These are phyloP conservation scores for Dendrobium officinale DNA, from an alignment of 106 monocot genomes.

Conservation along the genomic window DNA sequence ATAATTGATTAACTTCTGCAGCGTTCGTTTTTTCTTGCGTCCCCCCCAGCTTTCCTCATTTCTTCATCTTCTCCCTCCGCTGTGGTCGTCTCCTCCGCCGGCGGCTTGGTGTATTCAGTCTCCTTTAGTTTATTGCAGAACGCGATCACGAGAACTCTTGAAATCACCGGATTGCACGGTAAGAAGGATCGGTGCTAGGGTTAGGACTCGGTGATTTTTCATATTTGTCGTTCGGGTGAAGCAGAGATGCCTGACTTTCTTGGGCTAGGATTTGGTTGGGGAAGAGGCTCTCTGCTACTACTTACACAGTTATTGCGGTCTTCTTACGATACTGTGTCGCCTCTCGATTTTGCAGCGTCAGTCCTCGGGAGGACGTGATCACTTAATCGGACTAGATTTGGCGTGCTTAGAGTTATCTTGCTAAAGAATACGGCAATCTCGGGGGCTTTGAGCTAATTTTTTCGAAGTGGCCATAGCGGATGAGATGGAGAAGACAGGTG, in stretches of 20 bases:
- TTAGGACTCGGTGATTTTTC: neutral
- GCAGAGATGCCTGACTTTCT: neutral
- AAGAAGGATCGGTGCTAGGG: neutral
- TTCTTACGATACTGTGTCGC: neutral
- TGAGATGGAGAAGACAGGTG: constrained; percentile 8
- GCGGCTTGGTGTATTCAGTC: neutral
- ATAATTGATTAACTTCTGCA: neutral
- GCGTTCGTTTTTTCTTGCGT: neutral
- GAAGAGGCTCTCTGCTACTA: neutral
- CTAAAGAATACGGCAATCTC: neutral
- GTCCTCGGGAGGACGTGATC: neutral
- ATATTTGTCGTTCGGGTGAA: neutral
- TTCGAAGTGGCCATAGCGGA: neutral
- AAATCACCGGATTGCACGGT: neutral
- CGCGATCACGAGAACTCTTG: neutral
- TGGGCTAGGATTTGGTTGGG: neutral
- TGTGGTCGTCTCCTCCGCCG: neutral
- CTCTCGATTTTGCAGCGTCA: neutral
- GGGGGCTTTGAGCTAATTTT: neutral
- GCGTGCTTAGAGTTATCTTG: neutral
- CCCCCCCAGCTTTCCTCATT: neutral
- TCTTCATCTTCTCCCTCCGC: neutral
- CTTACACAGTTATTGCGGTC: neutral
- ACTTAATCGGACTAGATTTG: neutral
- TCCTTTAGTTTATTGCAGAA: neutral